Base-by-base conservation (phyloP, 208 protist genomes). In the Perkinsela sp. region DNA sequence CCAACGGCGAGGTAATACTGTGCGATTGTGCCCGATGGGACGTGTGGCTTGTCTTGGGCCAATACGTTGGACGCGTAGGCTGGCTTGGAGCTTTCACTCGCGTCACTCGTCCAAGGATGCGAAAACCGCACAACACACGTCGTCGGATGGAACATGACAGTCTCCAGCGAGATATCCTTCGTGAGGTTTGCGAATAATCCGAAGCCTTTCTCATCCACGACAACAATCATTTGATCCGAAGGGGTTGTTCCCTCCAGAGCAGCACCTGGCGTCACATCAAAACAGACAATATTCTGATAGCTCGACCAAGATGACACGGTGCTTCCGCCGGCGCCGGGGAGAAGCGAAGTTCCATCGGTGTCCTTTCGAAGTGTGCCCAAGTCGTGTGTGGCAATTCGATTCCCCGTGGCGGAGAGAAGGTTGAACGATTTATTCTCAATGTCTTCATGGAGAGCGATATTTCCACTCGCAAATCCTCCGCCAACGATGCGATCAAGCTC, bases 331-430 rank as follows among this genome's bases (percentile, higher is more conserved):
- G 40, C 6, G 22, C 40, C 40, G 13, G 6, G 13, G 40, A 57
- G 13, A 16, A 74, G 71, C 2, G 2, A 68, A 1, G 32, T 70
- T 13, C 48, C 72, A 40, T 74, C 70, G 67, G 29, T 30, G 68
- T 1, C 22, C 1, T 72, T 22, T 22, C 40, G 40, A 57, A 57
- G 40, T 22, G 40, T 57, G 2, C 15, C 70, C 6, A 74, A 66
- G 30, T 74, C 66, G 66, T 72, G 67, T 0, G 0, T 29, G 31
- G 71, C 74, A n/a, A 75, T 66, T n/a, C 69, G 70, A 16, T 78
- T 73, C 6, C 71, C 74, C 32, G 79, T 69, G 29, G 72, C 68
- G 28, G 40, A 32, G 28, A 67, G 6, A 13, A 76, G 67, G 13
- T 77, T 68, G 6, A 57, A 22, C 40, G 40, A 57, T 22, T 57